phyloP scores from a whole-genome alignment of 2,329 filamentous ascomycete species.

The Hypoxylon sp. region DNA sequence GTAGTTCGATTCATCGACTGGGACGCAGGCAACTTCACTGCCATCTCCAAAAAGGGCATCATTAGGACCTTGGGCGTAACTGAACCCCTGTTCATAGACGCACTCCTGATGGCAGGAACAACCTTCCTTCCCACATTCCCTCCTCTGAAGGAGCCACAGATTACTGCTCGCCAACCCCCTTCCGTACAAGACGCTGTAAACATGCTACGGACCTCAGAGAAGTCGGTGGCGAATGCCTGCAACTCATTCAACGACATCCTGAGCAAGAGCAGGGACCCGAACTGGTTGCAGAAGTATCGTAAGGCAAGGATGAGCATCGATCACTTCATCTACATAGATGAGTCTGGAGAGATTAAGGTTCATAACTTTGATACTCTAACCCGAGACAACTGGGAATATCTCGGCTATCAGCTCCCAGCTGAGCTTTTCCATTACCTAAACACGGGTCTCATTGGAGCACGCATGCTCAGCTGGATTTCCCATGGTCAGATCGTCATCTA shows the following conservation, averaged over 20 bases:
- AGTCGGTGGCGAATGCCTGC: constrained; percentile 80
- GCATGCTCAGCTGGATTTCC: constrained; percentile 85
- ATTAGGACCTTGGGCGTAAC: constrained; percentile 76
- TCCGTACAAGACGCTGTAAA: constrained; percentile 84
- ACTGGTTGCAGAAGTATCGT: constrained; percentile 89
- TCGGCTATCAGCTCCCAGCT: constrained; percentile 89
- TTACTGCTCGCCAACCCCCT: constrained; percentile 68
- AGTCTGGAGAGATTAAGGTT: constrained; percentile 82
- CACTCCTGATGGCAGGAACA: constrained; percentile 85
- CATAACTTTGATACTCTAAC: constrained; percentile 81
- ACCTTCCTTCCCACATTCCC: constrained; percentile 86
- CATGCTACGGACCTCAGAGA: constrained; percentile 79
- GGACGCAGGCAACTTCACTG: constrained; percentile 74
- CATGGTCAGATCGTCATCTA: constrained; percentile 82
- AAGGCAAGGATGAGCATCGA: constrained; percentile 88
- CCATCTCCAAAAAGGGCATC: constrained; percentile 76
- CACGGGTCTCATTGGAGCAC: constrained; percentile 82
- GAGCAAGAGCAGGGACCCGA: constrained; percentile 72
- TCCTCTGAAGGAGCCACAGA: constrained; percentile 73
- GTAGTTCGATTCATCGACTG: constrained; percentile 79
- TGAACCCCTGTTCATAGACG: constrained; percentile 85
- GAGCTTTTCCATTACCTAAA: constrained; percentile 94
- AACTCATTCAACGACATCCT: constrained; percentile 85
- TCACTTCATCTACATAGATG: constrained; percentile 86
- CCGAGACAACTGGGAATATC: constrained; percentile 87